A percentile compares a stretch with the other conserved stretches of the same genome.
Evolutionary conservation across 805 yeast species (phyloP).

Genomic region (Helenozyma baotianmanensis): DNA sequence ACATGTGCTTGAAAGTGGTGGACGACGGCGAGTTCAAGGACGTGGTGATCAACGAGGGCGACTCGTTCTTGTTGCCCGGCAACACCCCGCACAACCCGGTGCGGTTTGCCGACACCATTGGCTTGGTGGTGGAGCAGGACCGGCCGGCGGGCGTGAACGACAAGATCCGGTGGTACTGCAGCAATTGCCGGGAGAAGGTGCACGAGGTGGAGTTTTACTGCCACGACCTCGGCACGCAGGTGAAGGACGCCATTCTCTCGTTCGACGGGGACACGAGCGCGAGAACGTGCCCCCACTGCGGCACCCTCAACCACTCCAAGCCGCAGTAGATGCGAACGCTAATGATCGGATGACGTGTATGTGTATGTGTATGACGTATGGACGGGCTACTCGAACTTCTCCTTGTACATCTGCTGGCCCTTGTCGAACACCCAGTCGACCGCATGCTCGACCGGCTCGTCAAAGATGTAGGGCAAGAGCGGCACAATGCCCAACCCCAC

Average conservation of each 20-base stretch:
- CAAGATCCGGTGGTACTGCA: slow-evolving; percentile 84
- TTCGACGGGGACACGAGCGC: slow-evolving; percentile 61
- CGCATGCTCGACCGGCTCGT: slow-evolving; percentile 74
- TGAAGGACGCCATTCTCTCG: slow-evolving; percentile 70
- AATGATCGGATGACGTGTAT: no score
- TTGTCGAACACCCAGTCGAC: slow-evolving; percentile 58
- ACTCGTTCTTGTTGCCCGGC: slow-evolving; percentile 80
- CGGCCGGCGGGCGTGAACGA: slow-evolving; percentile 71
- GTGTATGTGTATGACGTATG: no score
- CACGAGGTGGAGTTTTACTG: slow-evolving; percentile 71
- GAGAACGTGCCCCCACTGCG: slow-evolving; percentile 74
- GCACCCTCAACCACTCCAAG: slow-evolving; percentile 64
- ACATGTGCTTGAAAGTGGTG: slow-evolving; percentile 79
- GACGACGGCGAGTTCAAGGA: slow-evolving; percentile 67
- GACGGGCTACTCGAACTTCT: slow-evolving; percentile 1
- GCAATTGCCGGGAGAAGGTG: slow-evolving; percentile 58
- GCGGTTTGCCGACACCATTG: slow-evolving; percentile 79
- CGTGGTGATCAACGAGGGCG: slow-evolving; percentile 75
- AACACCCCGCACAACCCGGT: slow-evolving; percentile 89
- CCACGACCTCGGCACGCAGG: slow-evolving; percentile 83
- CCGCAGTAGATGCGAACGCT: no score
- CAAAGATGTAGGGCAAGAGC: slow-evolving; percentile 69
- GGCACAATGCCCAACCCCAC: slow-evolving; percentile 76
- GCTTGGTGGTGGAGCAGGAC: slow-evolving; percentile 89
- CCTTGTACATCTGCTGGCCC: slow-evolving; percentile 33